Evolutionary conservation across 352 stramenopile genomes (phyloP), one percentile per base, ranked within the genome.

Genomic region (Phytophthora ohioensis): DNA sequence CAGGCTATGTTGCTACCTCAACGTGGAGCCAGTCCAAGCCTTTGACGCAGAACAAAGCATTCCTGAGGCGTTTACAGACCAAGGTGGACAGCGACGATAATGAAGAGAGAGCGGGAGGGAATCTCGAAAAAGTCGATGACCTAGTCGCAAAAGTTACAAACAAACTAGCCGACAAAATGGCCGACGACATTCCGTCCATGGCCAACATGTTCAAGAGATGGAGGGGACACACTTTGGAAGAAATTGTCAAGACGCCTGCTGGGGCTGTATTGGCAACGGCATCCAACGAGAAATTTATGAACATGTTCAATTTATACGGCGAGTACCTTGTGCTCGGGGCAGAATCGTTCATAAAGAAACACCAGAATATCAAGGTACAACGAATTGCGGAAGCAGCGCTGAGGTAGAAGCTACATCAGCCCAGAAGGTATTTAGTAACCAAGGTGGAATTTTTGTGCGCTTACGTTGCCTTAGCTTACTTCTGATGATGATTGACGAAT

Each of bases 51-150:
- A 9, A 11, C 8, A 45, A 45, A 36, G 43, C 6, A n/a, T 51
- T 46, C 10, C 36, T 52, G 21, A 42, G 57, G 9, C 5, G 36
- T 12, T 36, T 41, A 36, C 27, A 34, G 42, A 11, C n/a, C 51
- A 39, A 48, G 49, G 27, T 4, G 3, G 43, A 39, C 7, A n/a
- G 54, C 47, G 31, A 45, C 32, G 13, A 38, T 30, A 32, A 66
- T 17, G 54, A 70, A 21, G 63, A 65, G 39, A 65, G 64, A 11
- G 38, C 4, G 49, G 53, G 21, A 42, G 38, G 13, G 12, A 56
- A 34, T 17, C 9, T 66, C 31, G 13, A 27, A 38, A 65, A 61
- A 15, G 39, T 65, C 8, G 64, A 69, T 15, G 60, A 68, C n/a
- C 10, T 48, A 41, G 17, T 49, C 7, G 34, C 6, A 13, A 46